Evolutionary conservation across 768 basidiomycete genomes (phyloP).

Genomic region (Scleroderma citrinum): DNA sequence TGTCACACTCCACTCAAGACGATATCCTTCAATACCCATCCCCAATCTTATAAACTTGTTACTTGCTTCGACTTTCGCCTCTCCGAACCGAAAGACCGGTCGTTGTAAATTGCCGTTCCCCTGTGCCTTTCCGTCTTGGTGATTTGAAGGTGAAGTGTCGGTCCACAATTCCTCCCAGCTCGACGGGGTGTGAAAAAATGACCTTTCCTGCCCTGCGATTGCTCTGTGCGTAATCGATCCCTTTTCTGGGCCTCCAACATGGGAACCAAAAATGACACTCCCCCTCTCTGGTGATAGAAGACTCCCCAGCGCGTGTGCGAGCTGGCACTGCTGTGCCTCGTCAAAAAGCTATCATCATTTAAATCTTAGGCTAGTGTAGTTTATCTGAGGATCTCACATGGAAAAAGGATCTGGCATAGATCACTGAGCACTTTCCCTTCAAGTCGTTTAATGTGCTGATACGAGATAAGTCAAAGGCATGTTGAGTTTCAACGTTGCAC

Average conservation of each 20-base stretch:
- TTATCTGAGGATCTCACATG: conserved; percentile 11
- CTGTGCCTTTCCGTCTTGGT: neutral
- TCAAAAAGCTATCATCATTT: conserved; percentile 17
- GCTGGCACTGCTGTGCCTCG: conserved; percentile 17
- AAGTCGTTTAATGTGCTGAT: no score
- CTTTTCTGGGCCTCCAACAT: conserved; percentile 12
- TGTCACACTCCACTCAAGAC: neutral
- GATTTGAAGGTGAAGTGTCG: conserved; percentile 1
- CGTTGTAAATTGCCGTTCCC: neutral
- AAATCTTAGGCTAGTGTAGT: neutral
- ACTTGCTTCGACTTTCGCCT: neutral
- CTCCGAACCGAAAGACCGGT: conserved; percentile 15
- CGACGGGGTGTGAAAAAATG: conserved; percentile 21
- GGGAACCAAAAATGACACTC: conserved; percentile 27
- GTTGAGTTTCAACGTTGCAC: no score
- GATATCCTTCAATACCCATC: neutral
- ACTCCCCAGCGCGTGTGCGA: conserved; percentile 20
- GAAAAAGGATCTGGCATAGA: conserved; percentile 48
- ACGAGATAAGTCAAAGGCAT: no score
- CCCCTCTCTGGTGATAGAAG: conserved; percentile 25
- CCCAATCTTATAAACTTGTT: neutral
- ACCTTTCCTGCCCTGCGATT: conserved; percentile 2
- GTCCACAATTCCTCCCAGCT: no score
- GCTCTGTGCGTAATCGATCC: conserved; percentile 2
- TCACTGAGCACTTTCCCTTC: conserved; percentile 43